Evolutionary conservation across 495 filamentous ascomycete species (phyloP).

Genomic region (Baudoinia panamericana): DNA sequence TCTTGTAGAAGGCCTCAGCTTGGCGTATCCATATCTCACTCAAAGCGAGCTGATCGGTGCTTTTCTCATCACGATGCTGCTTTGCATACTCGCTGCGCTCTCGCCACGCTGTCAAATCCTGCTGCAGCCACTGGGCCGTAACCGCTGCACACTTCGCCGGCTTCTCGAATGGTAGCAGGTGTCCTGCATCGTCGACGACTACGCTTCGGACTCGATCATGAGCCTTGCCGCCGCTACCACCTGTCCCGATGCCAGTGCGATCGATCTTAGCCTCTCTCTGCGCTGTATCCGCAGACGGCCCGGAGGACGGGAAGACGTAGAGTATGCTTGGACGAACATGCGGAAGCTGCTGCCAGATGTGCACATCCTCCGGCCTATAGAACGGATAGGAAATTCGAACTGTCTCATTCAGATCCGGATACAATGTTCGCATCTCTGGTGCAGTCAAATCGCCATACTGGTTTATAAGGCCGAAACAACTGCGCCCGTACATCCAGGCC

Average conservation of each 20-base stretch:
- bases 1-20: constrained; percentile 2
- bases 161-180: constrained; percentile 51
- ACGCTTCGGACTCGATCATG: constrained; percentile 54
- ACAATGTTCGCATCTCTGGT: constrained; percentile 1
- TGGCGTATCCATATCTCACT: constrained; percentile 10
- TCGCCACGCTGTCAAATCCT: constrained; percentile 7
- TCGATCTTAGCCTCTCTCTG: constrained; percentile 38
- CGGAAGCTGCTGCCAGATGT: constrained; percentile 49
- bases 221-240: constrained; percentile 50
- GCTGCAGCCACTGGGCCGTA: constrained; percentile 23
- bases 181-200: constrained; percentile 53
- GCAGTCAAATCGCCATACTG: constrained; percentile 16
- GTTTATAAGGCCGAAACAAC: constrained; percentile 18
- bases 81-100: constrained; percentile 3
- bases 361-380: constrained; percentile 58
- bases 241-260: constrained; percentile 45
- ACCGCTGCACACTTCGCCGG: constrained; percentile 14
- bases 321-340: constrained; percentile 63
- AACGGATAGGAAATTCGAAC: constrained; percentile 32
- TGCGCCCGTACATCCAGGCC: constrained; percentile 25
- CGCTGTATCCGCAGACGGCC: background rate
- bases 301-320: constrained; percentile 47
- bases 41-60: constrained; percentile 11
- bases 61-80: constrained; percentile 15
- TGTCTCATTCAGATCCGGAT: constrained; percentile 17